Base-by-base conservation (phyloP, 2,329 filamentous ascomycete genomes). In the Neofusicoccum sp. region DNA sequence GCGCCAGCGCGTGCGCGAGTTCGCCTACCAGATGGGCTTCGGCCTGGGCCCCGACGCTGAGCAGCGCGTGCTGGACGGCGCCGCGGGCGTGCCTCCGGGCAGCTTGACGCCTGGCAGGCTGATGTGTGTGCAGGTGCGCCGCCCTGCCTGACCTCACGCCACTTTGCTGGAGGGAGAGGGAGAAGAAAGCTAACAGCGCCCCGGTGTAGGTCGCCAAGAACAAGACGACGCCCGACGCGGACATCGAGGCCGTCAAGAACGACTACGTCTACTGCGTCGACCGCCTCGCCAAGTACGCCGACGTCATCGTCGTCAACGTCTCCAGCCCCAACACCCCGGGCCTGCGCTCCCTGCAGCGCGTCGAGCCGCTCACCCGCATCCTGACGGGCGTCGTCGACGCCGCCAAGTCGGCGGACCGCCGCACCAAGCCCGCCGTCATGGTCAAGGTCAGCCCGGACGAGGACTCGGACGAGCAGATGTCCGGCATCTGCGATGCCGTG, bases 371-470 rank as follows among this genome's bases (percentile, higher is more conserved):
- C 63, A 94, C 92, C 2, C 82, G 86, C 45, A 89, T 99, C 50
- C 80, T 99, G 44, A 85, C 83, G 8, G 91, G 91, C 0, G 94
- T 98, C 0, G 94, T 98, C 1, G 82, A 86, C 14, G 91, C 94
- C 62, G 93, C 93, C 0, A 81, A 85, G 68, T 81, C 82, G 66
- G 84, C 89, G 11, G 83, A 90, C 33, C 84, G 93, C 68, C 89
- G 86, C 74, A 86, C 83, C 0, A 91, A 89, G 71, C 92, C 91
- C 0, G 87, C 83, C 63, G 92, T 99, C 64, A 97, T 99, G 92
- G 95, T 99, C 71, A 99, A 99, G 81, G 94, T 99, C 22, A 96
- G 92, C 64, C 95, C 95, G 0, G 95, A 99, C 70, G 95, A 98
- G 78, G 92, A 97, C 74, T 87, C 89, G 22, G 88, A 93, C 59